Base-by-base conservation (phyloP, 306 rosid species). In the Rubus idaeus region DNA sequence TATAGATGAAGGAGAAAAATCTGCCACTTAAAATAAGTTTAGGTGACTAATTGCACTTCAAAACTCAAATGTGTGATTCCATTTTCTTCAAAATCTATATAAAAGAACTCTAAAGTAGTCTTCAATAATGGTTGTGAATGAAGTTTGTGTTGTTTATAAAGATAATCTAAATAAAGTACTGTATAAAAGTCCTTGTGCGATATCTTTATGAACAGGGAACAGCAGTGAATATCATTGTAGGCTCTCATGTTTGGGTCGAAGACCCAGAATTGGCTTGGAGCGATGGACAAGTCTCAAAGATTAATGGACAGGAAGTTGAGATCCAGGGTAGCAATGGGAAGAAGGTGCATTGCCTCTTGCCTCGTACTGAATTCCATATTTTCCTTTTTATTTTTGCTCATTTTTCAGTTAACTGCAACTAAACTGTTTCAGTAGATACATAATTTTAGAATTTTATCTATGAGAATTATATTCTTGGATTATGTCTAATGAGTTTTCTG, bases 211-310 rank as follows among this genome's bases (percentile, higher is more conserved):
- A 85, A 85, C 90, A 95, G 98, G 97, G 93, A 84, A 90, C 96
- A 68, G 88, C 93, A 9, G 97, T 92, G 84, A 95, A 92, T 83
- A 95, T 95, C 79, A 89, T 78, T 70, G 98, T 83, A 71, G 98
- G 96, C 77, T 92, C 98, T 82, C 94, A 92, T 79, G 98, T 95
- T 82, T 95, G 99, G 99, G 80, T 70, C 26, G 97, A 90, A 83
- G 96, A 92, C 69, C 91, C 91, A 55, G 91, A 83, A 0, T 81
- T 75, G 53, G 84, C 92, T 58, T 95, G 98, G 94, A 65, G 86
- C 26, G 96, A 91, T 86, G 99, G 98, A 75, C 86, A 76, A 74
- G 98, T 95, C 10, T 65, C 86, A 13, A 92, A 95, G 84, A 91
- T 95, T 85, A 92, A 69, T 8, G 98, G 89, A 26, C 76, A 85